Conservation (phyloP, 2,329 filamentous ascomycete genomes). For the Truncatella angustata region DNA sequence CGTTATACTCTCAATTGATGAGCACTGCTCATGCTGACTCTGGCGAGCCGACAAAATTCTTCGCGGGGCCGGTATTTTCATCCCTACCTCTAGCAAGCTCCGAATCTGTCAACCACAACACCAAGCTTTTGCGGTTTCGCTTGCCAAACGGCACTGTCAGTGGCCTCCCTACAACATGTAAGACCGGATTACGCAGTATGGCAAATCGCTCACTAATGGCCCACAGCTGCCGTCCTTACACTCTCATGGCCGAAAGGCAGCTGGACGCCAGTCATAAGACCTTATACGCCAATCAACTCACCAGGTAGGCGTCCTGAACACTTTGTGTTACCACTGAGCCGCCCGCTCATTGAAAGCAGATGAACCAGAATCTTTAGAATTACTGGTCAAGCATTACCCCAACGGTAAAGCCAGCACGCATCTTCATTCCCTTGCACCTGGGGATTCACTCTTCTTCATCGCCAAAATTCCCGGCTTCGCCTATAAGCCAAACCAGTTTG, state of each 20-base stretch:
- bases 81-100: conserved; percentile 49
- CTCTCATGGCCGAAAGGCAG: conserved; percentile 55
- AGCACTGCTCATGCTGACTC: conserved; percentile 22
- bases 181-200: conserved; percentile 12
- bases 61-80: conserved; percentile 41
- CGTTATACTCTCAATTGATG: conserved; percentile 22
- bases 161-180: conserved; percentile 50
- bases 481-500: conserved; percentile 50
- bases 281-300: conserved; percentile 64
- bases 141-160: conserved; percentile 46
- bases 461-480: conserved; percentile 51
- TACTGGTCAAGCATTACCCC: conserved; percentile 69
- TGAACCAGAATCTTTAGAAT: conserved; percentile 56
- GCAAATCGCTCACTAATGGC: not conserved
- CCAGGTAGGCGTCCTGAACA: conserved; percentile 36
- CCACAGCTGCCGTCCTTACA: conserved; percentile 56
- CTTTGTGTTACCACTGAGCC: not conserved
- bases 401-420: conserved; percentile 62
- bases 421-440: conserved; percentile 64
- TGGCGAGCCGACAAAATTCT: conserved; percentile 24
- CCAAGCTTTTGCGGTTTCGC: conserved; percentile 55
- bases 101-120: conserved; percentile 56
- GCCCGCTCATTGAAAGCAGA: conserved; percentile 32
- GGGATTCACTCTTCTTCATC: conserved; percentile 58
- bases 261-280: conserved; percentile 59